Base-by-base conservation (phyloP, 257 asterid species). In the Knoxia roxburghii region DNA sequence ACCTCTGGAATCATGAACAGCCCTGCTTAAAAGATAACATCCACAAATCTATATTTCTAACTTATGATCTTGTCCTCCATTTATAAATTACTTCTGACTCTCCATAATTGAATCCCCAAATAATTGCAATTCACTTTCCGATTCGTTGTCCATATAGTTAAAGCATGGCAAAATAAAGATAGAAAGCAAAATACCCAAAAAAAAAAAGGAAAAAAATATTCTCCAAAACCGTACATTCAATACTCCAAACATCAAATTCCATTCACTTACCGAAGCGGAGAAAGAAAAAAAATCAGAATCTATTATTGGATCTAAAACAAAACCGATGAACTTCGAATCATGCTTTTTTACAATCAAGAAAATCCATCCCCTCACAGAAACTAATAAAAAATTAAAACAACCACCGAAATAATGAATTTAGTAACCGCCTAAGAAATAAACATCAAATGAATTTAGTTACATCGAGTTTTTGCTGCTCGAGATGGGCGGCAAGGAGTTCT, bases 401-500 rank as follows among this genome's bases (percentile, higher is more conserved):
- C 23, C 26, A 64, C n/a, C 4, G 13, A 69, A 53, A 40, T 26
- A 68, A 56, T 33, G 40, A 8, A 18, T 48, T 14, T 50, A 5
- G 32, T 48, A 24, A 14, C 39, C 20, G 45, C 21, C 17, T 5
- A 29, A 56, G 20, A 2, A n/a, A 13, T 46, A 60, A 43, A 61
- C 53, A 9, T 30, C 18, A 14, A 17, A 27, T 49, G 23, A 1
- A 2, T 24, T 58, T 43, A 70, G 55, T 73, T 78, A 85, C 90
- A 24, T 82, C 70, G 65, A 85, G 66, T 66, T 80, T 85, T 26
- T 82, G 82, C 61, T 78, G 88, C 67, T 78, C 85, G 43, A 80
- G 82, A 64, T 69, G 88, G 29, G 83, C 72, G 30, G 88, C 85
- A 41, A 85, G 41, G 62, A 85, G 62, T 40, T 78, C 87, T 78